These are phyloP conservation scores for Polygonum aviculare DNA, from an alignment of 148 eudicot genomes.

Conservation along the genomic window DNA sequence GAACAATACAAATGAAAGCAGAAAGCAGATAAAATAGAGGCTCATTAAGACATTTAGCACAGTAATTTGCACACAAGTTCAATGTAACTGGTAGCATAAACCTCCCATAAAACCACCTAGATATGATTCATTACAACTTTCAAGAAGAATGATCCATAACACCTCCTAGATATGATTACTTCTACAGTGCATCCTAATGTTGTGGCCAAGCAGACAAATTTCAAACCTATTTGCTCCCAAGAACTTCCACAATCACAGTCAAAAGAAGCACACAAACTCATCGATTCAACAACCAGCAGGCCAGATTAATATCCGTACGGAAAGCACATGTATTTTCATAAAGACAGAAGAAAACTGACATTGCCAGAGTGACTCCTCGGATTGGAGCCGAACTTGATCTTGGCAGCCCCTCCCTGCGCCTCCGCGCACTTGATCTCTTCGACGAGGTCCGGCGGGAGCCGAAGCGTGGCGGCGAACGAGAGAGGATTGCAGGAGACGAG, in stretches of 20 bases:
- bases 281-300: neutral
- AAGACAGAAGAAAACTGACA: slow-evolving; percentile 31
- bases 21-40: neutral
- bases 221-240: neutral
- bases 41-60: neutral
- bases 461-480: slow-evolving; percentile 61
- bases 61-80: neutral
- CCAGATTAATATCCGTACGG: neutral
- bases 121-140: neutral
- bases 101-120: neutral
- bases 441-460: slow-evolving; percentile 68
- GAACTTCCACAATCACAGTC: neutral
- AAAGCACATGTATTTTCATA: neutral
- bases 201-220: neutral
- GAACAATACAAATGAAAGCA: neutral
- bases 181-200: neutral
- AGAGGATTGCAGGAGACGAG: slow-evolving; percentile 42
- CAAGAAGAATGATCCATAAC: neutral
- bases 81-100: neutral
- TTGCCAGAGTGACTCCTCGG: slow-evolving; percentile 55
- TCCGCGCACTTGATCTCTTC: slow-evolving; percentile 84
- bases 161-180: neutral
- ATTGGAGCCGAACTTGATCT: slow-evolving; percentile 70
- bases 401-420: slow-evolving; percentile 50
- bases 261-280: neutral